Percentiles rank a stretch among this genome's conserved stretches.
Conservation (phyloP, 768 basidiomycete genomes). For the Rhizopogon vesiculosus region DNA sequence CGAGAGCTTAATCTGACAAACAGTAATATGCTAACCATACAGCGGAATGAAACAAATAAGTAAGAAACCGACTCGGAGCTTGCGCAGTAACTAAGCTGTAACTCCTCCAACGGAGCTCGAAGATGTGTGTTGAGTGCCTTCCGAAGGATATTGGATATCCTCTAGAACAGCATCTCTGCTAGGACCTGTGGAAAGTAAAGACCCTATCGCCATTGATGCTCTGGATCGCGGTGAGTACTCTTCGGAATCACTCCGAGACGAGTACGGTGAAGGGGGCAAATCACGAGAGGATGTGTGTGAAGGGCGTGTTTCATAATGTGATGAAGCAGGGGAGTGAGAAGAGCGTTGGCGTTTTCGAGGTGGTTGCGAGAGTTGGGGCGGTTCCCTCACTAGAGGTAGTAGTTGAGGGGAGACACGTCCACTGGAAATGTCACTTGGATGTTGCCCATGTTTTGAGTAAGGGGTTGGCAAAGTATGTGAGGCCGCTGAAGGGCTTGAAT, state of each 20-base stretch:
- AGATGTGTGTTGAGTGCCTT: conserved; percentile 11
- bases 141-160: conserved; percentile 17
- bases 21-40: conserved; percentile 2
- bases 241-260: conserved; percentile 62
- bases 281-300: conserved; percentile 38
- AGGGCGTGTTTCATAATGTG: conserved; percentile 27
- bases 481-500: conserved; percentile 23
- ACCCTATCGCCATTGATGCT: conserved; percentile 78
- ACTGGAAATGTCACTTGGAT: conserved; percentile 11
- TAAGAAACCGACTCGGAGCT: neutral
- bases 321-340: conserved; percentile 49
- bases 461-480: conserved; percentile 31
- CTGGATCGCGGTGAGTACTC: conserved; percentile 69
- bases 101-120: neutral
- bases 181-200: conserved; percentile 52
- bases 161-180: conserved; percentile 22
- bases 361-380: conserved; percentile 32
- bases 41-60: conserved; percentile 4
- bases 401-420: conserved; percentile 11
- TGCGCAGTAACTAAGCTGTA: conserved; percentile 9
- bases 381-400: conserved; percentile 17
- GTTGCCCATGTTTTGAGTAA: conserved; percentile 23
- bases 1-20: conserved; percentile 2
- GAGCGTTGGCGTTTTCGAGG: conserved; percentile 61
- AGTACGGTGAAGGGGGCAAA: conserved; percentile 71